phyloP scores from a whole-genome alignment of 768 basidiomycete genomes.

The Tulasnella calospora region DNA sequence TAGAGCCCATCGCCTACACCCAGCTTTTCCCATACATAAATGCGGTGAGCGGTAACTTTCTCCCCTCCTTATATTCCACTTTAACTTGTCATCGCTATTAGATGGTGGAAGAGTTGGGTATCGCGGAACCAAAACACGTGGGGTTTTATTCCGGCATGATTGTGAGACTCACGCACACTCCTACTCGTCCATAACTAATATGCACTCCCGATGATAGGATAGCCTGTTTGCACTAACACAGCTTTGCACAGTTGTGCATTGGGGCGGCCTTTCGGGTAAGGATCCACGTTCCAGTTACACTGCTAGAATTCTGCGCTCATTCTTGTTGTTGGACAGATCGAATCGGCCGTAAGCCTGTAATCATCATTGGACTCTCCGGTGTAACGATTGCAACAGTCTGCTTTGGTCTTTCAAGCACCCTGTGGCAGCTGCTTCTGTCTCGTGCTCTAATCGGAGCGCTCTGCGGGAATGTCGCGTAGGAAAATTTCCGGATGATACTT shows the following conservation, averaged over 20 bases:
- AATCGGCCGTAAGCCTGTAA: conserved; percentile 31
- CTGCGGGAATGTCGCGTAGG: conserved; percentile 23
- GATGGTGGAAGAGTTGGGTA: conserved; percentile 24
- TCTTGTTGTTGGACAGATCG: conserved; percentile 19
- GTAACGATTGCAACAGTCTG: conserved; percentile 13
- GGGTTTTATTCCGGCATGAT: conserved; percentile 26
- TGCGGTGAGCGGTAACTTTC: conserved; percentile 12
- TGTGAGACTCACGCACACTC: neutral
- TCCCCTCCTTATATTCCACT: neutral
- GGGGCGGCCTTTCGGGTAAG: conserved; percentile 28
- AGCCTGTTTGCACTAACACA: conserved; percentile 27
- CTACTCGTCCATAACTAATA: neutral
- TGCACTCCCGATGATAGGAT: neutral
- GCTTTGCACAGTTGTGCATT: conserved; percentile 26
- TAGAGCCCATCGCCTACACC: conserved; percentile 28
- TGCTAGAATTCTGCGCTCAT: neutral
- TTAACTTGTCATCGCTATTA: neutral
- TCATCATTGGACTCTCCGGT: conserved; percentile 29
- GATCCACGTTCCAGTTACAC: no score
- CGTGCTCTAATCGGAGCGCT: conserved; percentile 18
- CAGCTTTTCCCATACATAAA: conserved; percentile 30
- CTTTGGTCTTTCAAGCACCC: conserved; percentile 26
- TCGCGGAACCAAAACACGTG: conserved; percentile 14
- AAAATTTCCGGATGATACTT: neutral
- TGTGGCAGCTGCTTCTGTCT: conserved; percentile 5